These are phyloP conservation scores for Macrolepiota fuliginosa DNA, from an alignment of 768 basidiomycete genomes.

Conservation along the genomic window DNA sequence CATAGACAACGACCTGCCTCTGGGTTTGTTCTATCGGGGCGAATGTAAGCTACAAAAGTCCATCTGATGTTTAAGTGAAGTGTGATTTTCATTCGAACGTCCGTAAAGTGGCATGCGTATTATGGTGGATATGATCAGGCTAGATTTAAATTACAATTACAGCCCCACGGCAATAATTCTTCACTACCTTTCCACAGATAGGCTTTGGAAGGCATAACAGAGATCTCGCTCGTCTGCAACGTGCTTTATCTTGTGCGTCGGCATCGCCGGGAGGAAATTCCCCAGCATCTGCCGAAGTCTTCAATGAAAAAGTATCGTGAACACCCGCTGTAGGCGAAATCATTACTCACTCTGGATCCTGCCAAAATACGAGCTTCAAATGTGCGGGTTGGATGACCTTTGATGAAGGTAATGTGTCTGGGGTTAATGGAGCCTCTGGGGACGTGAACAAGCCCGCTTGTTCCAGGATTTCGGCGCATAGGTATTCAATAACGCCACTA, in stretches of 20 bases:
- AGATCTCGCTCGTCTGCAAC: not conserved
- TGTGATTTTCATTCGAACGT: too few species aligned
- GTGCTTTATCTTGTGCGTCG: not conserved
- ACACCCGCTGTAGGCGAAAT: not conserved
- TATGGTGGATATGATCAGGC: too few species aligned
- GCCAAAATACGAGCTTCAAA: constrained; percentile 1
- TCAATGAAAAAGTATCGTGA: too few species aligned
- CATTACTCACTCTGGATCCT: constrained; percentile 1
- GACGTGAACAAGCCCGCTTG: constrained; percentile 51
- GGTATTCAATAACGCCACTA: constrained; percentile 84
- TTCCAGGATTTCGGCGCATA: constrained; percentile 85
- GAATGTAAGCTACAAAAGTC: too few species aligned
- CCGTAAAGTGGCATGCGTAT: too few species aligned
- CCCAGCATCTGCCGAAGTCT: constrained; percentile 7
- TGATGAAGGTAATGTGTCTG: not conserved
- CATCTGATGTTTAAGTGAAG: too few species aligned
- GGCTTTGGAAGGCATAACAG: not conserved
- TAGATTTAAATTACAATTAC: too few species aligned
- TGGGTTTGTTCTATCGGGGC: too few species aligned
- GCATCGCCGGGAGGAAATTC: not conserved
- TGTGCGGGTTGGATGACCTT: constrained; percentile 7
- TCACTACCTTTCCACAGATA: not conserved
- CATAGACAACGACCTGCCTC: too few species aligned
- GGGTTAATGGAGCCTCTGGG: not conserved
- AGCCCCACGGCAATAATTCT: not conserved